Percentiles rank a stretch among this genome's conserved stretches.
These are phyloP conservation scores for Leccinum rimulosum DNA, from an alignment of 768 basidiomycete genomes.

Conservation along the genomic window DNA sequence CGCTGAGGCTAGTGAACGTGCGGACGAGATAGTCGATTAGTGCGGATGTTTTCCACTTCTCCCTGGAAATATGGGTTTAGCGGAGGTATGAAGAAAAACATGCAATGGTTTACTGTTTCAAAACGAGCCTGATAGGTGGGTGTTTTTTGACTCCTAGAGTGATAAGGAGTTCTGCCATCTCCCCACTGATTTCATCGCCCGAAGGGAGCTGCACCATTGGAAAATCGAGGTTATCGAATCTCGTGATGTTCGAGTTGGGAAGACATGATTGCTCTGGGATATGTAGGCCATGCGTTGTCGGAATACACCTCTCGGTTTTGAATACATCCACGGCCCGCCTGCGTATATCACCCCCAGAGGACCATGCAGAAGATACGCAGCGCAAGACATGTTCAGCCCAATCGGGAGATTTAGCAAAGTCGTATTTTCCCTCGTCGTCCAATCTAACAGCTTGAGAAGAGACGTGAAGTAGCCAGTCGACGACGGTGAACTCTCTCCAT, in stretches of 20 bases:
- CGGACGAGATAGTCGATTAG: conserved; percentile 4
- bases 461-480: conserved; percentile 71
- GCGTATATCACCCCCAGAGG: background rate
- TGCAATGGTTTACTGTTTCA: background rate
- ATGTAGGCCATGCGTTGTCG: background rate
- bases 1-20: background rate
- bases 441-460: conserved; percentile 41
- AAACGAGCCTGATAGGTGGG: background rate
- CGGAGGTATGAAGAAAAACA: background rate
- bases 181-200: background rate
- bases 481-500: conserved; percentile 71
- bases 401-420: conserved; percentile 56
- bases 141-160: background rate
- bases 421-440: conserved; percentile 42
- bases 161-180: background rate
- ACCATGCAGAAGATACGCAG: conserved; percentile 48
- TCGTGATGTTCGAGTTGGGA: background rate
- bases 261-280: background rate
- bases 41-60: background rate
- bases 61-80: background rate
- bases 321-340: background rate
- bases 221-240: background rate
- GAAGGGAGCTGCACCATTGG: background rate
- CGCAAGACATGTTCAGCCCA: conserved; percentile 80
- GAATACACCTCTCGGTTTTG: background rate